Conservation (phyloP, 352 stramenopile genomes). For the Globisporangium iwayamae region DNA sequence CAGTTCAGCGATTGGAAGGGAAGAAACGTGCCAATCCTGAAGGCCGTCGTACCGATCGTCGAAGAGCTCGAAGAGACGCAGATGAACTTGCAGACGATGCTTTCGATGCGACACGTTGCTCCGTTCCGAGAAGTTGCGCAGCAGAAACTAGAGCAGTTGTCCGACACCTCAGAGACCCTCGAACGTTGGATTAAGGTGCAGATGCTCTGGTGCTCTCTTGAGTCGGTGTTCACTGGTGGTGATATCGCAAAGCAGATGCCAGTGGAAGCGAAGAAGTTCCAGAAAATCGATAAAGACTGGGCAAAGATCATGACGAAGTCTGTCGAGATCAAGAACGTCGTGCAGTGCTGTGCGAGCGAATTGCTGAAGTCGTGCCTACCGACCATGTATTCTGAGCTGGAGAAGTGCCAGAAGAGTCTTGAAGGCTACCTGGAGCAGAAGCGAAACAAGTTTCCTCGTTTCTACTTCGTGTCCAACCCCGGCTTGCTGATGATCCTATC, state of each 20-base stretch:
- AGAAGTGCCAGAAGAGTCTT: slow-evolving; percentile 98
- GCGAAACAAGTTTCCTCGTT: slow-evolving; percentile 97
- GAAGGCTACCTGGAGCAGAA: slow-evolving; percentile 99
- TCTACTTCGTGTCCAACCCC: slow-evolving; percentile 99
- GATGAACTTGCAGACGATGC: slow-evolving; percentile 98
- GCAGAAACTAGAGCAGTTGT: slow-evolving; percentile 92
- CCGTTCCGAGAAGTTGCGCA: slow-evolving; percentile 96
- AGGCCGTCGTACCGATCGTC: slow-evolving; percentile 93
- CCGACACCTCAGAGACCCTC: slow-evolving; percentile 96
- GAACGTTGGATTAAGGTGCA: slow-evolving; percentile 98
- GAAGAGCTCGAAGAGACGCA: slow-evolving; percentile 98
- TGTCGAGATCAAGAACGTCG: slow-evolving; percentile 89
- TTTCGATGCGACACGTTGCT: slow-evolving; percentile 96
- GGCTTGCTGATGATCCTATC: slow-evolving; percentile 97
- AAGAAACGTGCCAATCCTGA: slow-evolving; percentile 94
- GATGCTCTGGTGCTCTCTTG: slow-evolving; percentile 97
- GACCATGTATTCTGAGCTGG: slow-evolving; percentile 97
- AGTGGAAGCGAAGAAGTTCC: slow-evolving; percentile 97
- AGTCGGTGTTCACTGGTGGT: slow-evolving; percentile 97
- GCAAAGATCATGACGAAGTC: slow-evolving; percentile 97
- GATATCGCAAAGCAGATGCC: slow-evolving; percentile 99
- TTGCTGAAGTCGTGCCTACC: slow-evolving; percentile 95
- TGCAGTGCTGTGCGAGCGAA: slow-evolving; percentile 94
- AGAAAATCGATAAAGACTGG: slow-evolving; percentile 98
- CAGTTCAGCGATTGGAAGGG: slow-evolving; percentile 94